Evolutionary conservation across 192 early-diverging fungal species (phyloP).

Genomic region (Powellomyces hirtus): DNA sequence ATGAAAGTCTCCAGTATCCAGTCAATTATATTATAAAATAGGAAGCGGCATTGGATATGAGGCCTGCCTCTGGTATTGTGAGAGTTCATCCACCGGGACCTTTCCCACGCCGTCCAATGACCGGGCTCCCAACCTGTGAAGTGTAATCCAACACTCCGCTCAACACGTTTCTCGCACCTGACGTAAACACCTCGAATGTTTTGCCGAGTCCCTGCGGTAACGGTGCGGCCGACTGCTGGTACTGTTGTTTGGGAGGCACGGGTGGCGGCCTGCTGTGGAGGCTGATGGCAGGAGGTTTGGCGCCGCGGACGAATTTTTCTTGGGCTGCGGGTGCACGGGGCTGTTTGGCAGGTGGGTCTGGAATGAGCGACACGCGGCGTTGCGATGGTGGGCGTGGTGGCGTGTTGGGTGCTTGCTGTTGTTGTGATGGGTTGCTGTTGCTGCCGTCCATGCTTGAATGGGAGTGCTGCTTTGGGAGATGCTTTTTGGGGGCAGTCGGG

Average conservation of each 20-base stretch:
- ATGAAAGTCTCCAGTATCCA: too few species aligned
- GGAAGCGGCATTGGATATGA: too few species aligned
- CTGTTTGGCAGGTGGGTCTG: background rate
- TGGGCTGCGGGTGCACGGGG: too few species aligned
- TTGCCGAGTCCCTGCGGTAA: constrained; percentile 12
- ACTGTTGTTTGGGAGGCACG: background rate
- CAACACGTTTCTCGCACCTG: background rate
- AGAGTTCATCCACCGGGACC: background rate
- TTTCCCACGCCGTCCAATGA: constrained; percentile 1
- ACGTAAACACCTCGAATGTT: background rate
- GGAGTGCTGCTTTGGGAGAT: background rate
- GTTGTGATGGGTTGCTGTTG: background rate
- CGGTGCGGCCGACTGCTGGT: background rate
- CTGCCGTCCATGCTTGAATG: background rate
- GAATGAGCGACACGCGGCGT: background rate
- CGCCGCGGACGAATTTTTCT: background rate
- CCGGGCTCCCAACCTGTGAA: constrained; percentile 1
- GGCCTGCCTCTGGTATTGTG: too few species aligned
- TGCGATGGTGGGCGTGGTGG: background rate
- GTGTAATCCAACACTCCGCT: constrained; percentile 12
- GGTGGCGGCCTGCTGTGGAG: background rate
- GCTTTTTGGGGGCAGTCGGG: background rate
- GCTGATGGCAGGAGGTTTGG: background rate
- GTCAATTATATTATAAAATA: too few species aligned
- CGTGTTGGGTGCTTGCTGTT: background rate